Evolutionary conservation across 495 filamentous ascomycete species (phyloP).

Genomic region (Talaromyces liani): DNA sequence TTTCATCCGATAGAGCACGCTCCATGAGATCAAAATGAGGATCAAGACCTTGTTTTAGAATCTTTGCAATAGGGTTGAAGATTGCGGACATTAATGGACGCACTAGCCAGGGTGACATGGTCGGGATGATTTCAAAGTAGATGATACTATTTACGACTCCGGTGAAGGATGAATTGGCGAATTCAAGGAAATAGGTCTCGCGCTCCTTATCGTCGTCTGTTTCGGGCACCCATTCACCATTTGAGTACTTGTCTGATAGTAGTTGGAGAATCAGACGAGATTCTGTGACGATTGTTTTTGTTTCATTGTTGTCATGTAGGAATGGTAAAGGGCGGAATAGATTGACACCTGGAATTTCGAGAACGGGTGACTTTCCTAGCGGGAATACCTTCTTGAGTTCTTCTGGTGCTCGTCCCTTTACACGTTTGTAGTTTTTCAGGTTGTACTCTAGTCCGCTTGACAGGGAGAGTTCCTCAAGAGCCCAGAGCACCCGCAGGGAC

Average conservation of each 20-base stretch:
- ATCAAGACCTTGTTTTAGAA: slow-evolving; percentile 3
- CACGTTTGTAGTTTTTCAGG: slow-evolving; percentile 6
- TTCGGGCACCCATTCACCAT: slow-evolving; percentile 3
- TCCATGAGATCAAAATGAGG: slow-evolving; percentile 10
- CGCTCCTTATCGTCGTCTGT: slow-evolving; percentile 1
- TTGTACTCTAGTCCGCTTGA: not conserved
- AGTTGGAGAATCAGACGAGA: slow-evolving; percentile 10
- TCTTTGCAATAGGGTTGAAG: slow-evolving; percentile 8
- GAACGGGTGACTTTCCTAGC: slow-evolving; percentile 9
- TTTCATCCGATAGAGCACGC: slow-evolving; percentile 6
- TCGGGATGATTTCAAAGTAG: slow-evolving; percentile 8
- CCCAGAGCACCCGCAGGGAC: slow-evolving; percentile 12
- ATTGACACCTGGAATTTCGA: slow-evolving; percentile 6
- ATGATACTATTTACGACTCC: slow-evolving; percentile 3
- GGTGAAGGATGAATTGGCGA: slow-evolving; percentile 6
- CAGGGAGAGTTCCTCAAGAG: slow-evolving; percentile 9
- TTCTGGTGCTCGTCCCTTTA: slow-evolving; percentile 6
- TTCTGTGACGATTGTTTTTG: slow-evolving; percentile 6
- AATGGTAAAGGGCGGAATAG: slow-evolving; percentile 6
- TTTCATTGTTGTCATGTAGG: not conserved
- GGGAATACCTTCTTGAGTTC: slow-evolving; percentile 7
- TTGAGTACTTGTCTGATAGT: slow-evolving; percentile 10
- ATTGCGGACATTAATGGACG: slow-evolving; percentile 3
- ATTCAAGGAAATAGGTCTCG: slow-evolving; percentile 10
- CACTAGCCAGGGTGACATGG: not conserved